Base-by-base conservation (phyloP, 1,284 basidiomycete genomes). In the Ustilago esculenta region DNA sequence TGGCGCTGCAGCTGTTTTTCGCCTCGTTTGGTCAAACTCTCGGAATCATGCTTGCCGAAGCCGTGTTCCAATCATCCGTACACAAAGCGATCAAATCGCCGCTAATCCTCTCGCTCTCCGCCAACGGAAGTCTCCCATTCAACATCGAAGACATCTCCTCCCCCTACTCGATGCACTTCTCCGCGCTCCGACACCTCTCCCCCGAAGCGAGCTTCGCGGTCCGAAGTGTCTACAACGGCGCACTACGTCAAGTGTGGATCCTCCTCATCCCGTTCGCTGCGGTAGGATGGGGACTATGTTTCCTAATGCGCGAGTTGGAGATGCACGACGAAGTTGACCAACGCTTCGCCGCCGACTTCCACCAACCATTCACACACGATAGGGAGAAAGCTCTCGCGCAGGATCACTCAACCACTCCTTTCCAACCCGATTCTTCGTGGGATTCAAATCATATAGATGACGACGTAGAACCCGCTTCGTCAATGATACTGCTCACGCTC, bases 21-120 rank as follows among this genome's bases (percentile, higher is more conserved):
- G 55, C 57, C 8, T 68, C 58, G 9, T 68, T 63, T 27, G 54
- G 49, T n/a, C 63, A 72, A 34, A 72, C 69, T 5, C 34, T 72
- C 4, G 69, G 69, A 4, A 72, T 72, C 43, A 64, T 64, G 58
- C 43, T 72, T 7, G 69, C 47, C 7, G 59, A 68, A 46, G 58
- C 69, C 3, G 59, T 67, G 5, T 63, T 72, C 15, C 69, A 72
- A 48, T 63, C 51, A 5, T 56, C 54, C 15, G 37, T 69, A 4
- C 53, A 59, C 51, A 42, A 41, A 9, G 17, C 47, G 7, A 67
- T 67, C 57, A 56, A 55, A 23, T 56, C 59, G 0, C 42, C 47
- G 0, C 3, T 18, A 15, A 61, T 68, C 30, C 46, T 50, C 20
- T 25, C 36, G 1, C 44, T 63, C 6, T 45, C 52, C 8, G 43